Conservation (phyloP, 2,329 filamentous ascomycete genomes). For the Neoscytalidium dimidiatum region DNA sequence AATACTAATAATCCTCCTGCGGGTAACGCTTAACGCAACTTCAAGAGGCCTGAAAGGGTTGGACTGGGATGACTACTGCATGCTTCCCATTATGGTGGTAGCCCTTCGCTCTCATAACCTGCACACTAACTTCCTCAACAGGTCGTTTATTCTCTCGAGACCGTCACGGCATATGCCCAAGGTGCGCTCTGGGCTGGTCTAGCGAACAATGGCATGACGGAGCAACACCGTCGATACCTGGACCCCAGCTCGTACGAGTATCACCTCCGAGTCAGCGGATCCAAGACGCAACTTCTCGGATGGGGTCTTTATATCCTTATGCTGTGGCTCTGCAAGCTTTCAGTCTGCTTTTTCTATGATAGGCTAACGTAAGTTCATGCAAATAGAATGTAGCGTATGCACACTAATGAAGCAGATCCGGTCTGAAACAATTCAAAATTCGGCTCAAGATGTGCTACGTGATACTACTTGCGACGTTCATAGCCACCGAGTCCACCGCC, state of each 20-base stretch:
- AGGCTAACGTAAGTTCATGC: conserved; percentile 49
- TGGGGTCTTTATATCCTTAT: conserved; percentile 56
- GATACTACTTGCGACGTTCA: conserved; percentile 50
- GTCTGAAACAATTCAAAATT: conserved; percentile 34
- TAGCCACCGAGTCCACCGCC: conserved; percentile 51
- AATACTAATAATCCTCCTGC: not conserved
- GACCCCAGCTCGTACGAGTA: conserved; percentile 50
- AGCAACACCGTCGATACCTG: conserved; percentile 49
- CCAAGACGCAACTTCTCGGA: conserved; percentile 53
- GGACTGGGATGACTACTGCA: not conserved
- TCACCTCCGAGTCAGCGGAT: conserved; percentile 51
- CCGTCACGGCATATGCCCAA: conserved; percentile 52
- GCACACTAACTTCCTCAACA: conserved; percentile 26
- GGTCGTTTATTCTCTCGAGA: conserved; percentile 55
- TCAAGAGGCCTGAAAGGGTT: not conserved
- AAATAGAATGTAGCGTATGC: not conserved
- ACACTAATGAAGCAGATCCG: not conserved
- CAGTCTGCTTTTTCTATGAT: conserved; percentile 58
- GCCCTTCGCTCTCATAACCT: not conserved
- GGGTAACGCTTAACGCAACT: not conserved
- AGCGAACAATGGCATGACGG: conserved; percentile 60
- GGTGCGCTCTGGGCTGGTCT: conserved; percentile 53
- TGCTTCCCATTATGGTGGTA: not conserved
- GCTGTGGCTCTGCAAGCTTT: conserved; percentile 55
- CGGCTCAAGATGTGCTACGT: conserved; percentile 50